These are phyloP conservation scores for Porphyrellus cyaneotinctus DNA, from an alignment of 768 basidiomycete species.

Conservation along the genomic window DNA sequence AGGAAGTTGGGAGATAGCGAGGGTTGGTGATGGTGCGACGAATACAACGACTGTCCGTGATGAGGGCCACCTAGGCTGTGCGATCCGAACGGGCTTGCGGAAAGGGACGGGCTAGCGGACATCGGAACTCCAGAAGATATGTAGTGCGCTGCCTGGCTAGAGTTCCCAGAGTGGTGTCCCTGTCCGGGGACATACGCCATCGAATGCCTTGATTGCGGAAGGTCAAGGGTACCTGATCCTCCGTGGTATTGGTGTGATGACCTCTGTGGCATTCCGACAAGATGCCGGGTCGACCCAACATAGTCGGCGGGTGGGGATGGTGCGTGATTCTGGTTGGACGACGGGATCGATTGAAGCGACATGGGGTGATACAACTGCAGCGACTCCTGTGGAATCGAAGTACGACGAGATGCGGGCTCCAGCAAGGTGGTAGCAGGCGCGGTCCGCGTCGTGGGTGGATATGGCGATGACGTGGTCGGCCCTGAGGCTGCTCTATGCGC, in stretches of 20 bases:
- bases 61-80: conserved; percentile 27
- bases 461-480: conserved; percentile 76
- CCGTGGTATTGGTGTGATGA: conserved; percentile 30
- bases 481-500: conserved; percentile 72
- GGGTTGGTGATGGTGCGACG: conserved; percentile 30
- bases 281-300: conserved; percentile 39
- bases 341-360: conserved; percentile 57
- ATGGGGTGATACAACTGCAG: conserved; percentile 77
- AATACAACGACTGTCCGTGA: conserved; percentile 28
- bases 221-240: conserved; percentile 21
- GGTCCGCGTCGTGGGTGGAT: conserved; percentile 43
- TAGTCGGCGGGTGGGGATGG: conserved; percentile 38
- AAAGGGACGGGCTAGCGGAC: conserved; percentile 49
- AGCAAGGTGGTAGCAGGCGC: conserved; percentile 25
- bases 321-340: conserved; percentile 32
- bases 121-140: conserved; percentile 42
- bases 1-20: conserved; percentile 28
- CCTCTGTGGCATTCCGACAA: conserved; percentile 41
- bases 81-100: conserved; percentile 34
- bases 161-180: conserved; percentile 41
- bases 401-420: conserved; percentile 48
- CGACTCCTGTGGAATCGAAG: conserved; percentile 65
- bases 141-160: conserved; percentile 27
- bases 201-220: conserved; percentile 35
- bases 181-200: conserved; percentile 38